These are phyloP conservation scores for Zymoseptoria brevis DNA, from an alignment of 2,329 filamentous ascomycete genomes.

Conservation along the genomic window DNA sequence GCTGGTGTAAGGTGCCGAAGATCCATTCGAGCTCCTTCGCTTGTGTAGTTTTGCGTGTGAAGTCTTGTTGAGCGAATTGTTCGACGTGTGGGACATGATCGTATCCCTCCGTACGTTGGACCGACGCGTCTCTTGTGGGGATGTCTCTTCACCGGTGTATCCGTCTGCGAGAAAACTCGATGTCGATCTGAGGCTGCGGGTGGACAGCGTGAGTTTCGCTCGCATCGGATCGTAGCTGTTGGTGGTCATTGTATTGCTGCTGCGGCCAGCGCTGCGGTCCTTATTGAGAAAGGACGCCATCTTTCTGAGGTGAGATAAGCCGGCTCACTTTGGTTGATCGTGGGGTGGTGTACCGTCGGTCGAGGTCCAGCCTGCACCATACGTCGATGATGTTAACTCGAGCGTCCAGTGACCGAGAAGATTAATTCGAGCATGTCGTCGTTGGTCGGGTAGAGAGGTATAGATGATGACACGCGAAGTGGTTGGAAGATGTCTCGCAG, in stretches of 20 bases:
- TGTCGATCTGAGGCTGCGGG: slow-evolving; percentile 8
- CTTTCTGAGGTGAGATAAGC: neutral
- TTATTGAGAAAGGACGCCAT: neutral
- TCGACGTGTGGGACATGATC: neutral
- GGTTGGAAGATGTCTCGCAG: neutral
- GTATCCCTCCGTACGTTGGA: slow-evolving; percentile 4
- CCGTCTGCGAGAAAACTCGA: slow-evolving; percentile 6
- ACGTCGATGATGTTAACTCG: neutral
- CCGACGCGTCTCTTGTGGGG: slow-evolving; percentile 4
- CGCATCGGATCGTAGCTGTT: slow-evolving; percentile 3
- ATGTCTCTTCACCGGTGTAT: slow-evolving; percentile 2
- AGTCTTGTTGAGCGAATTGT: slow-evolving; percentile 11
- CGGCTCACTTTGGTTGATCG: neutral
- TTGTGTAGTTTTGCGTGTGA: slow-evolving; percentile 27
- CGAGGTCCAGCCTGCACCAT: neutral
- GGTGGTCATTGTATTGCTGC: slow-evolving; percentile 8
- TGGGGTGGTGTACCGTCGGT: neutral
- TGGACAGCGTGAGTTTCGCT: slow-evolving; percentile 11
- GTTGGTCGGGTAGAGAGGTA: no score
- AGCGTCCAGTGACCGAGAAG: neutral
- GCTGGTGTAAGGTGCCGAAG: slow-evolving; percentile 18
- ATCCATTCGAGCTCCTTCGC: slow-evolving; percentile 21
- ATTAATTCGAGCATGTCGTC: neutral
- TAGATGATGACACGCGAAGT: neutral
- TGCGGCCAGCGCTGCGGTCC: slow-evolving; percentile 15